Conservation (phyloP, 495 filamentous ascomycete species). For the Thermothielavioides terrestris region DNA sequence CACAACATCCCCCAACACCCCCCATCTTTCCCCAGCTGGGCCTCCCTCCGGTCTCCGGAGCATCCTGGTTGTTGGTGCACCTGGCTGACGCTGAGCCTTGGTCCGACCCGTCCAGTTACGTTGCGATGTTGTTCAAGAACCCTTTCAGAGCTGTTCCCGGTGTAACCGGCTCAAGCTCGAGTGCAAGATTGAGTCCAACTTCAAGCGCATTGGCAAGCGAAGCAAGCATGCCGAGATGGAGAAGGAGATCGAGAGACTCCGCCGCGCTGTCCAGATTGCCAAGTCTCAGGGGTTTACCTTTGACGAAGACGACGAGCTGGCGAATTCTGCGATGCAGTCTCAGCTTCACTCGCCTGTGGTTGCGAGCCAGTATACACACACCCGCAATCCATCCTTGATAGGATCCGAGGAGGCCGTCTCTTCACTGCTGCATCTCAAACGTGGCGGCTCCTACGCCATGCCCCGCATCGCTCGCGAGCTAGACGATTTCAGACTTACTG, state of each 20-base stretch:
- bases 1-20: too few relatives aligned
- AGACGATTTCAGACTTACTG: conserved; percentile 63
- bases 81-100: conserved; percentile 5
- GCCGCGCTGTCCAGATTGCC: conserved; percentile 39
- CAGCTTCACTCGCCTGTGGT: conserved; percentile 49
- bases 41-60: background rate
- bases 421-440: conserved; percentile 66
- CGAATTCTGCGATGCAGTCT: conserved; percentile 29
- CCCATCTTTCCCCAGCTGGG: too few relatives aligned
- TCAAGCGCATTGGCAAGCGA: conserved; percentile 87
- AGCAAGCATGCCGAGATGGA: conserved; percentile 91
- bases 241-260: conserved; percentile 59
- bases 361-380: conserved; percentile 48
- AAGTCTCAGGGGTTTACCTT: conserved; percentile 41
- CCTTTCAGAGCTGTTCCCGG: conserved; percentile 70
- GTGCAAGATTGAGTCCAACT: conserved; percentile 90
- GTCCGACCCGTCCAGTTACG: conserved; percentile 44
- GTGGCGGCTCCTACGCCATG: conserved; percentile 45
- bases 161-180: conserved; percentile 78
- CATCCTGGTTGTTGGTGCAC: background rate
- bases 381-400: conserved; percentile 54
- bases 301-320: conserved; percentile 40
- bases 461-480: conserved; percentile 49
- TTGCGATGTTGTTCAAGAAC: conserved; percentile 84
- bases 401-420: conserved; percentile 79